A percentile compares a stretch with the other conserved stretches of the same genome.
Conservation (phyloP, 148 eudicot genomes). For the Pouteria glomerata region DNA sequence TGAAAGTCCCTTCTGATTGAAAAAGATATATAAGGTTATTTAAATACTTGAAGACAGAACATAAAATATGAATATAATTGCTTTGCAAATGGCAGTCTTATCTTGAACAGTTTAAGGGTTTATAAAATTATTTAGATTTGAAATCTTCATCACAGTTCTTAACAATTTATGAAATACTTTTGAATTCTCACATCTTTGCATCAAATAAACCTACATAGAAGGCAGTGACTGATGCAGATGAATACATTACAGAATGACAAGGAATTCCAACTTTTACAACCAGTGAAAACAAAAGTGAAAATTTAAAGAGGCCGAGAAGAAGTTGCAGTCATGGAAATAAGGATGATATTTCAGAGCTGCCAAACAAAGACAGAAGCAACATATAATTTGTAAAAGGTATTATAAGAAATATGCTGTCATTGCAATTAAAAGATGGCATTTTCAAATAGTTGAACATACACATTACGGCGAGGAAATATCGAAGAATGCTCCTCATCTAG, state of each 20-base stretch:
- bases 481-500: constrained; percentile 33
- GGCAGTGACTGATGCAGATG: not conserved
- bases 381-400: not conserved
- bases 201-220: not conserved
- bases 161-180: not conserved
- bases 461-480: constrained; percentile 55
- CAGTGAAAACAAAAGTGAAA: not conserved
- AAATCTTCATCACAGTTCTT: not conserved
- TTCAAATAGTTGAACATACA: constrained; percentile 42
- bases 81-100: not conserved
- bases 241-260: not conserved
- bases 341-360: not conserved
- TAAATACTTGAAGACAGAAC: not conserved
- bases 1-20: not conserved
- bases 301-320: not conserved
- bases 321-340: not conserved
- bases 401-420: not conserved
- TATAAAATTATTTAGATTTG: not conserved
- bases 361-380: not conserved
- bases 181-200: not conserved
- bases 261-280: not conserved
- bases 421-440: constrained; percentile 1
- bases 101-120: not conserved
- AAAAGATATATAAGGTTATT: not conserved
- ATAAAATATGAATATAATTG: not conserved